These are phyloP conservation scores for Septoria petroselini DNA, from an alignment of 2,329 filamentous ascomycete species.

Conservation along the genomic window DNA sequence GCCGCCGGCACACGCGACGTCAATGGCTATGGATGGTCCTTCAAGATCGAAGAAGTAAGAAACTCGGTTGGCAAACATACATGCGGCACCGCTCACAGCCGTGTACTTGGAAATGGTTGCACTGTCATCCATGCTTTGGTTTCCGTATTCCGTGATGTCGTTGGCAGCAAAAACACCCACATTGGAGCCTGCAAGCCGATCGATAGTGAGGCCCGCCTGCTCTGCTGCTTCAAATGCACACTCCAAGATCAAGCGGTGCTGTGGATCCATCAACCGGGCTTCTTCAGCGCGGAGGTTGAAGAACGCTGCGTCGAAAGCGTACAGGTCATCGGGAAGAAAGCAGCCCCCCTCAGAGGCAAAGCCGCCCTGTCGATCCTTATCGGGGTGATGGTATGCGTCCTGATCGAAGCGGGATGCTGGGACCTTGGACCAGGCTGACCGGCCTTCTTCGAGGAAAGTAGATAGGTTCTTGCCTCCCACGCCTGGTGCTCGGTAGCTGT, in stretches of 20 bases:
- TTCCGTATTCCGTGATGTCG: neutral
- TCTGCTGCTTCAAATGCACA: slow-evolving; percentile 8
- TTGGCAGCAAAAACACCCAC: slow-evolving; percentile 19
- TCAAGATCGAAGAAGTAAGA: slow-evolving; percentile 22
- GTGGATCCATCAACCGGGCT: slow-evolving; percentile 11
- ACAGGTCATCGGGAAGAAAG: slow-evolving; percentile 11
- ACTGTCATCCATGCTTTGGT: neutral
- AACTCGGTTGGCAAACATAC: slow-evolving; percentile 24
- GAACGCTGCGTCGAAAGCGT: slow-evolving; percentile 12
- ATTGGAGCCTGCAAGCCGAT: slow-evolving; percentile 11
- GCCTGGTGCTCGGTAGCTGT: too few relatives aligned
- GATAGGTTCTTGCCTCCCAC: too few relatives aligned
- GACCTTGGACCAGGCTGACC: too few relatives aligned
- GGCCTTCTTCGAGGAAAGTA: too few relatives aligned
- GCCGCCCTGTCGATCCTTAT: slow-evolving; percentile 8
- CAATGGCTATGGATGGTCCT: slow-evolving; percentile 19
- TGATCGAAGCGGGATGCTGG: slow-evolving; percentile 28
- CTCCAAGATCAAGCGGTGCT: slow-evolving; percentile 17
- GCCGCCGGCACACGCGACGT: slow-evolving; percentile 17
- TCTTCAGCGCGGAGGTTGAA: slow-evolving; percentile 12
- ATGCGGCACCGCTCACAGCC: neutral
- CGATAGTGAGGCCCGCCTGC: slow-evolving; percentile 44
- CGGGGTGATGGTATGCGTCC: slow-evolving; percentile 23
- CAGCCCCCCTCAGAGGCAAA: slow-evolving; percentile 2
- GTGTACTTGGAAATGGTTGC: neutral